Conservation (phyloP, 2,329 filamentous ascomycete genomes). For the Epichloe coenophiala region DNA sequence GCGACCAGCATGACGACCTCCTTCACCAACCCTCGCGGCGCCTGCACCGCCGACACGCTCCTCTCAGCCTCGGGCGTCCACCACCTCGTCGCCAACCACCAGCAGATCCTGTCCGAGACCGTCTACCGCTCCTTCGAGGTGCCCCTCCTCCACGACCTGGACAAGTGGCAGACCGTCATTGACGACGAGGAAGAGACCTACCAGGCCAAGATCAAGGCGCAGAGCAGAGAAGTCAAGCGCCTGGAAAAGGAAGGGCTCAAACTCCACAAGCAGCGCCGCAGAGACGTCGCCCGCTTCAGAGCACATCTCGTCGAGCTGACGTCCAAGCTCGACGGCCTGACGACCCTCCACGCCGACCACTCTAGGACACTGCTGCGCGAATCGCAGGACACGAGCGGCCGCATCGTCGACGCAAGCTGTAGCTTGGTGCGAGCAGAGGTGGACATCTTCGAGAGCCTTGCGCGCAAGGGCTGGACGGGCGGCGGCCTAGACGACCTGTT, state of each 20-base stretch:
- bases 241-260: slow-evolving; percentile 53
- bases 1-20: slow-evolving; percentile 29
- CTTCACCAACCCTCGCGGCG: slow-evolving; percentile 30
- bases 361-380: slow-evolving; percentile 46
- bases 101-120: slow-evolving; percentile 55
- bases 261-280: slow-evolving; percentile 43
- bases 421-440: slow-evolving; percentile 54
- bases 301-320: slow-evolving; percentile 52
- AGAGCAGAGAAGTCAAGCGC: slow-evolving; percentile 46
- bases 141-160: slow-evolving; percentile 54
- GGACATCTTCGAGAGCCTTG: slow-evolving; percentile 54
- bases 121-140: slow-evolving; percentile 57
- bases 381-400: slow-evolving; percentile 49
- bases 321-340: slow-evolving; percentile 47
- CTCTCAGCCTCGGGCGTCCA: slow-evolving; percentile 51
- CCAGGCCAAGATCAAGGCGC: slow-evolving; percentile 37
- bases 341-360: slow-evolving; percentile 45
- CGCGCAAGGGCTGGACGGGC: slow-evolving; percentile 53
- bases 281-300: slow-evolving; percentile 49
- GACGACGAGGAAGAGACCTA: slow-evolving; percentile 53
- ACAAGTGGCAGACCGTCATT: slow-evolving; percentile 49
- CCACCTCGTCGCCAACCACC: slow-evolving; percentile 55
- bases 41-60: slow-evolving; percentile 50
- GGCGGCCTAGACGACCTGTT: slow-evolving; percentile 53
- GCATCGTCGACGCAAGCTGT: slow-evolving; percentile 51